Conservation (phyloP, 2,329 filamentous ascomycete genomes). For the Aureobasidium sp. region DNA sequence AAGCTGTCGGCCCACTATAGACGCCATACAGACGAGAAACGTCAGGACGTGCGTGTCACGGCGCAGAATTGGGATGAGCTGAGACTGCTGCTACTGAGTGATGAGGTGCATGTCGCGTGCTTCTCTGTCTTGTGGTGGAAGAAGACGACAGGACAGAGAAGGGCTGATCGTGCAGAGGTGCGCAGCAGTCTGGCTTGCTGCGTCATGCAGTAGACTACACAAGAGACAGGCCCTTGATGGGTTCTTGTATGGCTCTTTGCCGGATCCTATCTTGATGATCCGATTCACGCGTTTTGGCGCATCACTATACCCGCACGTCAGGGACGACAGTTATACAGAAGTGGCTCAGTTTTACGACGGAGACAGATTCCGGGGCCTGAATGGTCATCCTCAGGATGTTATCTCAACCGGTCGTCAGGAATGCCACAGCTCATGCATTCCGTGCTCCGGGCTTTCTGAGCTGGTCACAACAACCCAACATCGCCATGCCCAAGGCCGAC, state of each 20-base stretch:
- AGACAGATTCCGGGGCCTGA: too few species aligned
- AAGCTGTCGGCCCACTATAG: neutral
- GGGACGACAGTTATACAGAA: neutral
- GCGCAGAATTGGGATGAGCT: conserved; percentile 2
- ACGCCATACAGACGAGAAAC: neutral
- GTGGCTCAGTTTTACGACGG: too few species aligned
- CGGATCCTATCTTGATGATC: neutral
- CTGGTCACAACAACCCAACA: neutral
- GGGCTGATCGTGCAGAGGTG: conserved; percentile 21
- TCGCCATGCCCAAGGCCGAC: neutral
- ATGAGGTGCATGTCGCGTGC: neutral
- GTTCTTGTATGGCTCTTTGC: neutral
- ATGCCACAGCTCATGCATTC: neutral
- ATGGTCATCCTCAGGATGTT: too few species aligned
- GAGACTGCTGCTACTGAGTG: neutral
- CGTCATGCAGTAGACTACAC: neutral
- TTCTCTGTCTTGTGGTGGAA: conserved; percentile 5
- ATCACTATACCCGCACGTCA: too few species aligned
- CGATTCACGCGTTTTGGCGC: too few species aligned
- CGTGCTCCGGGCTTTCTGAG: neutral
- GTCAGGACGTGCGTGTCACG: neutral
- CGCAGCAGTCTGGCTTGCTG: conserved; percentile 12
- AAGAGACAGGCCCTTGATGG: neutral
- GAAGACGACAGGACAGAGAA: conserved; percentile 16
- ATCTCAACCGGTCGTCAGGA: too few species aligned